phyloP scores from a whole-genome alignment of 2,329 filamentous ascomycete genomes.

The Podosphaera xanthii region DNA sequence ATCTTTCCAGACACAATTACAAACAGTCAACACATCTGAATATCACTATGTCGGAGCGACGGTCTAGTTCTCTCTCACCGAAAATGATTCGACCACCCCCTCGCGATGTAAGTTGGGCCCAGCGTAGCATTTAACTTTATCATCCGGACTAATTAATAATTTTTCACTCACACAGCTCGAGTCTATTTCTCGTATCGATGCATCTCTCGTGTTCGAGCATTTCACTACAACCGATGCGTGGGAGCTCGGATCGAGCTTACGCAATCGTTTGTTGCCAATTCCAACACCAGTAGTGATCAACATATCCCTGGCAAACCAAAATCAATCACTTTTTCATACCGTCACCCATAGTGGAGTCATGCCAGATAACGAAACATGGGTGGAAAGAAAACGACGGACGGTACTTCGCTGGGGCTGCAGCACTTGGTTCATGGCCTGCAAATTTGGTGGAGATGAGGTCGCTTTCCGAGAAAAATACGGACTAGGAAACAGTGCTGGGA shows the following conservation, averaged over 20 bases:
- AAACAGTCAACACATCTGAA: no score
- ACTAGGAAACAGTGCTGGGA: conserved; percentile 30
- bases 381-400: conserved; percentile 45
- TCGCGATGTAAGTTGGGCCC: conserved; percentile 6
- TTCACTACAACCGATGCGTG: conserved; percentile 45
- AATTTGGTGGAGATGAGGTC: conserved; percentile 39
- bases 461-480: conserved; percentile 42
- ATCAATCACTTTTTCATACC: conserved; percentile 46
- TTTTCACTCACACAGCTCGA: conserved; percentile 10
- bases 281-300: conserved; percentile 35
- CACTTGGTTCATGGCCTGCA: conserved; percentile 49
- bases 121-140: not conserved
- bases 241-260: conserved; percentile 39
- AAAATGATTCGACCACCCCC: conserved; percentile 1
- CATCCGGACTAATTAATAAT: not conserved
- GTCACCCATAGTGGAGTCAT: conserved; percentile 34
- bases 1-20: not conserved
- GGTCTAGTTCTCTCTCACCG: conserved; percentile 6
- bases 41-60: not conserved
- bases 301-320: conserved; percentile 33
- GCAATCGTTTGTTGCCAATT: conserved; percentile 34
- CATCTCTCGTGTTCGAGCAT: conserved; percentile 14
- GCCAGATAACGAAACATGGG: conserved; percentile 52
- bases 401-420: conserved; percentile 48
- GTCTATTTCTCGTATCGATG: conserved; percentile 13